Base-by-base conservation (phyloP, 2,329 filamentous ascomycete genomes). In the Didymella glomerata region DNA sequence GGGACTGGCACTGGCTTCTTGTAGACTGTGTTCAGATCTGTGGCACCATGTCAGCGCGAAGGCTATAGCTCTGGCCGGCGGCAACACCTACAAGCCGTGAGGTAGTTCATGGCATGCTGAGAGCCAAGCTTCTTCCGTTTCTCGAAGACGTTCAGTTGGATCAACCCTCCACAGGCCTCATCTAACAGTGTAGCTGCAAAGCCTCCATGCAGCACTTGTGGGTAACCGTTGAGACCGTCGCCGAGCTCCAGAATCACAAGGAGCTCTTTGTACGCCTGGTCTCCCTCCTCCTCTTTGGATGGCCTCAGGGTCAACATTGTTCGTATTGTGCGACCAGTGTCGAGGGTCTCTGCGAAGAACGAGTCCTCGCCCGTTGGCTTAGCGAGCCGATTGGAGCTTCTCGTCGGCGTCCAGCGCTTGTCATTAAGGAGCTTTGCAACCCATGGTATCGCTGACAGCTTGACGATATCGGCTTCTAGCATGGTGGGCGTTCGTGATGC, bases 171-270 rank as follows among this genome's bases (percentile, higher is more conserved):
- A 69, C 84, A 82, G 6, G 78, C 74, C 68, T 89, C 86, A 67
- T 89, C 86, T 22, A 89, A 70, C n/a, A 89, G 69, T 0, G 83
- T 81, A 9, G 81, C 81, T 7, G 85, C 80, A 28, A 88, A 80
- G 1, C 86, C 87, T 20, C 87, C 86, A 68, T 89, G 87, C 10
- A 80, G 76, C 7, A 85, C 77, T 3, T 78, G 72, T 2, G 82
- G 75, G 64, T 83, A 83, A 2, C 86, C 86, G 62, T 85, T 84
- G 54, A 88, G 64, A 18, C 81, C 82, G 11, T 77, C 66, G 1
- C 84, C 86, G 1, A 88, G 27, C n/a, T 77, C 73, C 48, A 80
- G 65, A 8, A 83, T 68, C 1, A 73, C 75, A 30, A 62, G 67
- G n/a, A 80, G 68, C 64, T 80, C 75, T 24, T 62, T 64, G 54